Evolutionary conservation across 441 rosid species (phyloP).

Genomic region (Capsella rubella): DNA sequence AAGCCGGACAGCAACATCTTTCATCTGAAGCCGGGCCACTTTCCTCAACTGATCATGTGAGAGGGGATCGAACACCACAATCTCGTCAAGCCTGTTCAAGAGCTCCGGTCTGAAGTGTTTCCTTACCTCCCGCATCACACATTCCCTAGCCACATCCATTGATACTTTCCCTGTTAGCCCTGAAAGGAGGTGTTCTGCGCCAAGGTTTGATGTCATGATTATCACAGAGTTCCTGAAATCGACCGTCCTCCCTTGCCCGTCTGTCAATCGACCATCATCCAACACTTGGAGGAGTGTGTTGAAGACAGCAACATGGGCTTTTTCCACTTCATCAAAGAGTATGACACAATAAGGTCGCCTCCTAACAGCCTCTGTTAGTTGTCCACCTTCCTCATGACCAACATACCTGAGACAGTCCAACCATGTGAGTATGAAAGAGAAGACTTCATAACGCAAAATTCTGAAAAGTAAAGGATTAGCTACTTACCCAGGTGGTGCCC

Average conservation of each 20-base stretch:
- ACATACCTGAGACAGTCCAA: conserved; percentile 60
- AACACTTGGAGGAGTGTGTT: conserved; percentile 84
- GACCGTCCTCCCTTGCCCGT: conserved; percentile 89
- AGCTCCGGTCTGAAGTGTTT: conserved; percentile 86
- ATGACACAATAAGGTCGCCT: conserved; percentile 83
- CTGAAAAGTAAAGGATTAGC: neutral
- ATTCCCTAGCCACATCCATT: conserved; percentile 81
- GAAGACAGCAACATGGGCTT: conserved; percentile 82
- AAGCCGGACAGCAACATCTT: conserved; percentile 78
- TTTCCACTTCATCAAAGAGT: conserved; percentile 93
- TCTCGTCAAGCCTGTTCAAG: conserved; percentile 84
- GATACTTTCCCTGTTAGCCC: conserved; percentile 75
- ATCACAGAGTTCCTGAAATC: conserved; percentile 82
- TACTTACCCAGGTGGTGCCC: conserved; percentile 95
- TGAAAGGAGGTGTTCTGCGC: conserved; percentile 79
- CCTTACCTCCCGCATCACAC: conserved; percentile 88
- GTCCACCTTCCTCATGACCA: conserved; percentile 97
- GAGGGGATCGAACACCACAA: conserved; percentile 86
- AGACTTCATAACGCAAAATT: neutral
- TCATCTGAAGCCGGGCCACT: conserved; percentile 85
- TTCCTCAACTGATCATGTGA: conserved; percentile 85
- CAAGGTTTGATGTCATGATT: conserved; percentile 93
- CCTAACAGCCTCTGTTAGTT: conserved; percentile 88
- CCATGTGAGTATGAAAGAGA: conserved; percentile 38
- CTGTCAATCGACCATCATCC: conserved; percentile 87